Evolutionary conservation across 2,329 filamentous ascomycete species (phyloP).

Genomic region (Botrytis porri): DNA sequence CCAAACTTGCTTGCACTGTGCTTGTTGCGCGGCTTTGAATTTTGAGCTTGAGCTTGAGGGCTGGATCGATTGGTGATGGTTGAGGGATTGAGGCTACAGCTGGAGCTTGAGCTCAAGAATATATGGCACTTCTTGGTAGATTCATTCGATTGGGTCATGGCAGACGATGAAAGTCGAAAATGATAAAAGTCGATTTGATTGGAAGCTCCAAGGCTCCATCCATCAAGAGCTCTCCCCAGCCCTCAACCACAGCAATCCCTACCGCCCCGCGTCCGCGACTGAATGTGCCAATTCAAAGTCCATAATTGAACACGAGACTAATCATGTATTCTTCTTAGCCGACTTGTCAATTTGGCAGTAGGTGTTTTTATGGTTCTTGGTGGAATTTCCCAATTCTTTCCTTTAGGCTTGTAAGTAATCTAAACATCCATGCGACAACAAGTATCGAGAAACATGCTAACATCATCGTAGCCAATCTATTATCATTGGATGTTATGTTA

Average conservation of each 20-base stretch:
- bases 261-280: constrained; percentile 25
- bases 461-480: constrained; percentile 58
- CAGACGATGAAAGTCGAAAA: neutral
- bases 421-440: constrained; percentile 32
- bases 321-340: constrained; percentile 53
- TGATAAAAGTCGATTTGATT: neutral
- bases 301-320: constrained; percentile 27
- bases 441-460: neutral
- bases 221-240: neutral
- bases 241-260: constrained; percentile 9
- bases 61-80: neutral
- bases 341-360: constrained; percentile 88
- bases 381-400: constrained; percentile 71
- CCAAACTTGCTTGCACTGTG: constrained; percentile 5
- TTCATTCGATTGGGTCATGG: neutral
- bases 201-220: constrained; percentile 5
- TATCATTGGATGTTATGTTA: constrained; percentile 82
- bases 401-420: constrained; percentile 25
- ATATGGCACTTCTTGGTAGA: neutral
- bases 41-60: constrained; percentile 4
- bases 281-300: neutral
- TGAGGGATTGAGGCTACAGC: neutral
- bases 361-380: constrained; percentile 85
- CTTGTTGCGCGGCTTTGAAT: constrained; percentile 15
- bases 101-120: neutral